Percentiles rank a stretch among this genome's conserved stretches.
Evolutionary conservation across 371 early-diverging fungal species (phyloP).

Genomic region (Mucor plumbeus): DNA sequence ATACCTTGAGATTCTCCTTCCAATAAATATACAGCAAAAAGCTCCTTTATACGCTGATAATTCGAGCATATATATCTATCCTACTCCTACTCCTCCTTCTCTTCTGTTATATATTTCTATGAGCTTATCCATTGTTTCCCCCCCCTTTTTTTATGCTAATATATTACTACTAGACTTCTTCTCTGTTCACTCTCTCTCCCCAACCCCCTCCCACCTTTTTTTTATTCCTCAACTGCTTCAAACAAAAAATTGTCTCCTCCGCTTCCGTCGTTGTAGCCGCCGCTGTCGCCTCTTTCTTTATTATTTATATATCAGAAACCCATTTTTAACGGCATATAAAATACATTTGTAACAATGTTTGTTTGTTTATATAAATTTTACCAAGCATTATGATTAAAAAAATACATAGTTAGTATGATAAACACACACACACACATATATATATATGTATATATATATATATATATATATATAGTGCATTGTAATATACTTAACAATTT

Average conservation of each 20-base stretch:
- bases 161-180: not conserved
- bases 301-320: not conserved
- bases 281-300: not conserved
- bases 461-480: too few species aligned
- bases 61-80: not conserved
- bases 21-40: not conserved
- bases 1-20: not conserved
- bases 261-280: not conserved
- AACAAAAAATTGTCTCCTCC: not conserved
- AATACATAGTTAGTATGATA: too few species aligned
- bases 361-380: not conserved
- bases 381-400: not conserved
- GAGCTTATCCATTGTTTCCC: slow-evolving; percentile 4
- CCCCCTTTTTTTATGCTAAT: not conserved
- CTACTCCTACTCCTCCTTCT: not conserved
- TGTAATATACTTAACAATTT: not conserved
- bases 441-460: too few species aligned
- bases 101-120: not conserved
- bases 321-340: not conserved
- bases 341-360: not conserved
- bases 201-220: not conserved
- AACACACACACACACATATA: too few species aligned
- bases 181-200: not conserved
- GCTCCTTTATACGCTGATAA: not conserved
- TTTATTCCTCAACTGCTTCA: not conserved